Percentiles rank a stretch among this genome's conserved stretches.
Evolutionary conservation across 371 early-diverging fungal species (phyloP).

Genomic region (Rhizopus microsporus): DNA sequence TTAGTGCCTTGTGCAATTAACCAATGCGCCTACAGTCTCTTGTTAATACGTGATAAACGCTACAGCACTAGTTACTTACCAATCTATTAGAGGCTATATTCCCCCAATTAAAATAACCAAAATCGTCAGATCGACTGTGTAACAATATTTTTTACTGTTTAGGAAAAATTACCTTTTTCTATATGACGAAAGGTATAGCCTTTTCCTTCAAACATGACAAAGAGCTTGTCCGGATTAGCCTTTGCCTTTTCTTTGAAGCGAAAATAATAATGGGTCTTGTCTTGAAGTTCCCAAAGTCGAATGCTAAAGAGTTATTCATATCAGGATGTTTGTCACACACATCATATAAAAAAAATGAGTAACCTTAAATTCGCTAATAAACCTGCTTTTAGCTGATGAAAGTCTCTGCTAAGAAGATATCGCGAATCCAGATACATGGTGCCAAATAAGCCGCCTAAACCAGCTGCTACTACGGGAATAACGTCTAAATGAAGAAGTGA

Average conservation of each 20-base stretch:
- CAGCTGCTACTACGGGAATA: constrained; percentile 25
- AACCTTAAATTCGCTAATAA: not conserved
- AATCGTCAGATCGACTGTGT: not conserved
- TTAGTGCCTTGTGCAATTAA: constrained; percentile 19
- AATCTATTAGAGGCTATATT: constrained; percentile 26
- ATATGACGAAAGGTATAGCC: constrained; percentile 27
- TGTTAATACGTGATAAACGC: not conserved
- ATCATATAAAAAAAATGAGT: not conserved
- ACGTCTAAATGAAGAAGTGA: constrained; percentile 13
- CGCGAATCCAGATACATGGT: constrained; percentile 35
- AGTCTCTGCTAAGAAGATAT: constrained; percentile 24
- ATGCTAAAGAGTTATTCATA: constrained; percentile 6
- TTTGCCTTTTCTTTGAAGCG: constrained; percentile 32
- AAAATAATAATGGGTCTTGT: constrained; percentile 27
- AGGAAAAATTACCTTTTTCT: constrained; percentile 23
- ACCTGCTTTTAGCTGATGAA: constrained; percentile 25
- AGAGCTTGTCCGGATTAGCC: constrained; percentile 21
- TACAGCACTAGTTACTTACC: constrained; percentile 9
- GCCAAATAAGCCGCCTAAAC: constrained; percentile 24
- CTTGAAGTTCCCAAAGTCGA: constrained; percentile 19
- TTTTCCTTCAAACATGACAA: constrained; percentile 34
- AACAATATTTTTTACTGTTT: constrained; percentile 8
- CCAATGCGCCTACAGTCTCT: constrained; percentile 24
- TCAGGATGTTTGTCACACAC: too few relatives aligned
- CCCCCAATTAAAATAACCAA: not conserved